phyloP scores from a whole-genome alignment of 768 basidiomycete genomes.

The Mycena floridula region DNA sequence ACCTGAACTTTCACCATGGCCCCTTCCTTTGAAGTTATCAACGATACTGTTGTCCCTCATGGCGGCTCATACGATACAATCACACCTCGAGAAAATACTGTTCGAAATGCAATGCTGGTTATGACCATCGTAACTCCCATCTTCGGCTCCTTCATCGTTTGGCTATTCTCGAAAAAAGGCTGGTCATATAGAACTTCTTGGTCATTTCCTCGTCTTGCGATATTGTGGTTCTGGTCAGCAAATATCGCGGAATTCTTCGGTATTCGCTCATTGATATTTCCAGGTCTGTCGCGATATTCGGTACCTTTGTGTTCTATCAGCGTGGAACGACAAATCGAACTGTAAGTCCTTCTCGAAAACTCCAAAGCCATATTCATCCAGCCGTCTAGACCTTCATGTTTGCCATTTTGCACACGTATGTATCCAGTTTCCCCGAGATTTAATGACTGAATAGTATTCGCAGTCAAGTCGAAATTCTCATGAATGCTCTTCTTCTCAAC shows the following conservation, averaged over 20 bases:
- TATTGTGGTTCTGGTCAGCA: constrained; percentile 7
- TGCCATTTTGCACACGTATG: background rate
- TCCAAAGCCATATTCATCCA: background rate
- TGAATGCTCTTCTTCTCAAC: constrained; percentile 5
- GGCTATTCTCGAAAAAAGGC: constrained; percentile 6
- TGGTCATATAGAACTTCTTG: constrained; percentile 5
- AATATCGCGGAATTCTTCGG: background rate
- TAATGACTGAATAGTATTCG: constrained; percentile 1
- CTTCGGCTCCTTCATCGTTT: constrained; percentile 7
- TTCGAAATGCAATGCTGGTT: constrained; percentile 8
- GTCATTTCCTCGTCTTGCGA: constrained; percentile 8
- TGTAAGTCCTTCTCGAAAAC: constrained; percentile 1
- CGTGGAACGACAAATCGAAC: constrained; percentile 8
- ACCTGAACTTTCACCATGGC: constrained; percentile 6
- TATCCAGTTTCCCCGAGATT: background rate
- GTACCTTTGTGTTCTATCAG: constrained; percentile 7
- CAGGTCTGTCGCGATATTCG: constrained; percentile 8
- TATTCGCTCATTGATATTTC: background rate
- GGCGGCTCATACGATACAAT: constrained; percentile 9
- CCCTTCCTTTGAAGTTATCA: constrained; percentile 7
- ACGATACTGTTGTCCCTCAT: constrained; percentile 6
- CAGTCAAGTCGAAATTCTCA: constrained; percentile 9
- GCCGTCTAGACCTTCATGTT: background rate
- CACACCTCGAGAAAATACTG: constrained; percentile 6
- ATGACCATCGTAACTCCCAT: constrained; percentile 5